Evolutionary conservation across 164 flowering plant species (phyloP).

Genomic region (Piper betle): DNA sequence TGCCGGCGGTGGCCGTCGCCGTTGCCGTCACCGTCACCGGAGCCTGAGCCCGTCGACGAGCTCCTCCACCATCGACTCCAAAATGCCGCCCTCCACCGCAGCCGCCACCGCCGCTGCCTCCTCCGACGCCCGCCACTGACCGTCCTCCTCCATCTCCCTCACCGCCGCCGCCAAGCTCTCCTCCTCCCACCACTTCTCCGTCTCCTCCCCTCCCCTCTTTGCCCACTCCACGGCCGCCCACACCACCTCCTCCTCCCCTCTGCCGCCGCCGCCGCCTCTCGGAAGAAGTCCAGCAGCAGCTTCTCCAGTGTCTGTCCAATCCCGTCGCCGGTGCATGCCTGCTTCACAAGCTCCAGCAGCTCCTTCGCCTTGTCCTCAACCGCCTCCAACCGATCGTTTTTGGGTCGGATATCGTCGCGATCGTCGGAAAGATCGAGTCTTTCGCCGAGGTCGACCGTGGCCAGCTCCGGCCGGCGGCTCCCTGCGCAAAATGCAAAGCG

Average conservation of each 20-base stretch:
- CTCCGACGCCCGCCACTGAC: constrained; percentile 26
- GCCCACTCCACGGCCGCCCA: constrained; percentile 38
- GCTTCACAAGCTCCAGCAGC: constrained; percentile 22
- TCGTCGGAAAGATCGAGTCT: constrained; percentile 17
- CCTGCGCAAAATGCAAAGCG: constrained; percentile 16
- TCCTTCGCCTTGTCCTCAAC: constrained; percentile 15
- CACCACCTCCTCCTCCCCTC: constrained; percentile 11
- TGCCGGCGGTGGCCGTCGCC: too few relatives aligned
- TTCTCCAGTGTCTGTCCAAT: constrained; percentile 9
- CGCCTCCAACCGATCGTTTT: neutral
- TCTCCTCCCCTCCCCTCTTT: constrained; percentile 15
- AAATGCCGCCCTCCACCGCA: constrained; percentile 30
- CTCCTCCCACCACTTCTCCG: constrained; percentile 29
- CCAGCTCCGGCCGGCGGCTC: constrained; percentile 26
- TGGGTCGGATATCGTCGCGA: constrained; percentile 5
- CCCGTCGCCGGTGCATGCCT: constrained; percentile 4
- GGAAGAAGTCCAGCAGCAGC: constrained; percentile 40
- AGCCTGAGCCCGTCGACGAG: constrained; percentile 23
- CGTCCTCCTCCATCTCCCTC: constrained; percentile 38
- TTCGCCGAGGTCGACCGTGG: constrained; percentile 40
- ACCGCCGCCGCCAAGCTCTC: constrained; percentile 23
- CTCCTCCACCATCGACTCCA: constrained; percentile 35
- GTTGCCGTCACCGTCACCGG: neutral
- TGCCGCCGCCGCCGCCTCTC: constrained; percentile 9
- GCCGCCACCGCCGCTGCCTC: constrained; percentile 28